Conservation (phyloP, 2,329 filamentous ascomycete species). For the Talaromyces sp. region DNA sequence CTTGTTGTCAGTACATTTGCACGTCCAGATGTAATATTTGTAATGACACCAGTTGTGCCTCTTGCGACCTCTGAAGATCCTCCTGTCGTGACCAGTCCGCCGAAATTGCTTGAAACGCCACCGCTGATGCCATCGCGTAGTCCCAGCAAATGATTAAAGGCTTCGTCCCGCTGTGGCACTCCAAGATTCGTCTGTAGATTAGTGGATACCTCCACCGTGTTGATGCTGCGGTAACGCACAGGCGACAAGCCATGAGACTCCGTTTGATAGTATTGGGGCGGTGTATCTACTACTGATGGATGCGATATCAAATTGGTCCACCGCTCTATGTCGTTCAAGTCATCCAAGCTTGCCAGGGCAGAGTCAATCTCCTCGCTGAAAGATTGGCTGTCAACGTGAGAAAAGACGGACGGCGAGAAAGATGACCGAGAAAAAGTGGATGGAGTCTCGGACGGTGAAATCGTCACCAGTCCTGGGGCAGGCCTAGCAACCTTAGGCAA, state of each 20-base stretch:
- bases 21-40: not conserved
- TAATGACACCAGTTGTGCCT: not conserved
- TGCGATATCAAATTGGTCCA: not conserved
- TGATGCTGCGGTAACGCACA: not conserved
- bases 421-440: conserved; percentile 7
- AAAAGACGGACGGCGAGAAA: not conserved
- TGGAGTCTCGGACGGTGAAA: not conserved
- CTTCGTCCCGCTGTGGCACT: not conserved
- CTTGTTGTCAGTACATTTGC: not conserved
- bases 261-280: not conserved
- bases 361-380: conserved; percentile 6
- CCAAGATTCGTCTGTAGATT: not conserved
- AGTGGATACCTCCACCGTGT: not conserved
- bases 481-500: not conserved
- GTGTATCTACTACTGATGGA: not conserved
- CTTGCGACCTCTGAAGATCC: not conserved
- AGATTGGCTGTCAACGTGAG: conserved; percentile 1
- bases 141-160: conserved; percentile 1
- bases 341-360: conserved; percentile 2
- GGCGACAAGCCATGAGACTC: not conserved
- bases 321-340: not conserved
- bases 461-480: not conserved
- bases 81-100: not conserved
- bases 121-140: not conserved
- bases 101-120: not conserved